Percentiles rank a stretch among this genome's conserved stretches.
These are phyloP conservation scores for Tylopilus subfusipes DNA, from an alignment of 768 basidiomycete species.

Conservation along the genomic window DNA sequence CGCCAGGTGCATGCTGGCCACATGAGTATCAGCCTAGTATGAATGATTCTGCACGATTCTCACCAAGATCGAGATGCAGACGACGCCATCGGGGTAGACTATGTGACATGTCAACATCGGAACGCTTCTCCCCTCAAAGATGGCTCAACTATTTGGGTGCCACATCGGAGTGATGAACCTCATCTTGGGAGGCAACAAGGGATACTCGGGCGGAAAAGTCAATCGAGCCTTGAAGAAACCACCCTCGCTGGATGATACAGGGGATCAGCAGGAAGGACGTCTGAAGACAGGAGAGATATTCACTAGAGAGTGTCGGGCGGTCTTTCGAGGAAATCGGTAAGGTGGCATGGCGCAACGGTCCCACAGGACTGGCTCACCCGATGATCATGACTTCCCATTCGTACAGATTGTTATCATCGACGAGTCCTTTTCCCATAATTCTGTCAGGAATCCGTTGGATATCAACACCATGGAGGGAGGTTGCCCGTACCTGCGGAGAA, in stretches of 20 bases:
- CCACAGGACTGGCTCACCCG: conserved; percentile 52
- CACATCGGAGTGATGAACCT: conserved; percentile 93
- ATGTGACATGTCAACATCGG: neutral
- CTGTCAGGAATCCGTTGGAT: conserved; percentile 34
- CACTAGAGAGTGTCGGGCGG: conserved; percentile 94
- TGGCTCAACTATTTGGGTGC: conserved; percentile 89
- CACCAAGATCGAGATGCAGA: conserved; percentile 95
- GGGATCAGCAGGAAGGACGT: neutral
- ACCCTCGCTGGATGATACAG: conserved; percentile 66
- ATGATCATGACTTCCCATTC: conserved; percentile 98
- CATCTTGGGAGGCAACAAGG: conserved; percentile 92
- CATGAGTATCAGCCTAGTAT: conserved; percentile 2
- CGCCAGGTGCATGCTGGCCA: conserved; percentile 84
- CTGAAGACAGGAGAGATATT: conserved; percentile 19
- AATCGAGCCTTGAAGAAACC: conserved; percentile 92
- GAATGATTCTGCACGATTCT: conserved; percentile 20
- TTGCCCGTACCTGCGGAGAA: conserved; percentile 81
- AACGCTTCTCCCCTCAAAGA: neutral
- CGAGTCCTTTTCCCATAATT: conserved; percentile 61
- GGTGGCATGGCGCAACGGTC: conserved; percentile 9
- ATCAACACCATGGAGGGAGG: conserved; percentile 26
- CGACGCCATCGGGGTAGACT: conserved; percentile 92
- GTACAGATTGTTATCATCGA: conserved; percentile 90
- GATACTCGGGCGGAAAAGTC: conserved; percentile 87
- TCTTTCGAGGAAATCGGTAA: conserved; percentile 40